These are phyloP conservation scores for Gynandropsis gynandra DNA, from an alignment of 345 rosid genomes.

Conservation along the genomic window DNA sequence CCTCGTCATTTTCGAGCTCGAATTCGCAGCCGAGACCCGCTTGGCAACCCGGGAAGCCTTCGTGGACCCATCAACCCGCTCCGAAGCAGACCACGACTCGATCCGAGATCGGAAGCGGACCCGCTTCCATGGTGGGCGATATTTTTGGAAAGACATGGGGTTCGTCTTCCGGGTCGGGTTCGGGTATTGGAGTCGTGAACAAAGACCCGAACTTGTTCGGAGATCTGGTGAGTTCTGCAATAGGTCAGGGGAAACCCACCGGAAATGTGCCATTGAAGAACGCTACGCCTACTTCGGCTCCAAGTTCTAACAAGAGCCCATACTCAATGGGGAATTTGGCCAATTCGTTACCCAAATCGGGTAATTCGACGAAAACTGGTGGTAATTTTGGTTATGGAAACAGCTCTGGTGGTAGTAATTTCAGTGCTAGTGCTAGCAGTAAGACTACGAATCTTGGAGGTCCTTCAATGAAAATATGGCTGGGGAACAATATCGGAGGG, in stretches of 20 bases:
- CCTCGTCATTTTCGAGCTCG: constrained; percentile 40
- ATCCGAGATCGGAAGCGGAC: too few species aligned
- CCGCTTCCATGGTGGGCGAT: too few species aligned
- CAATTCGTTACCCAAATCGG: constrained; percentile 64
- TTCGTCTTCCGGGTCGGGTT: constrained; percentile 40
- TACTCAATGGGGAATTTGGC: constrained; percentile 82
- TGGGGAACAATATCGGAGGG: constrained; percentile 30
- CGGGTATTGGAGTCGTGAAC: constrained; percentile 36
- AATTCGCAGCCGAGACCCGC: constrained; percentile 32
- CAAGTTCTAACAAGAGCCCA: constrained; percentile 30
- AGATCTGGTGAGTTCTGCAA: constrained; percentile 70
- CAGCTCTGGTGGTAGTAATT: constrained; percentile 26
- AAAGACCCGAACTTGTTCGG: too few species aligned
- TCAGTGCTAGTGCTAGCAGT: constrained; percentile 27
- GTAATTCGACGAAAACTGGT: constrained; percentile 33
- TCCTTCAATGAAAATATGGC: constrained; percentile 51
- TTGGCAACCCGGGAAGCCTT: too few species aligned
- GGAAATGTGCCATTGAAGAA: constrained; percentile 70
- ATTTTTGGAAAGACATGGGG: constrained; percentile 51
- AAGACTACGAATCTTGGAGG: constrained; percentile 55
- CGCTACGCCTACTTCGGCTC: constrained; percentile 32
- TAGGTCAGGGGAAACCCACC: constrained; percentile 55
- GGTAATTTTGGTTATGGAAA: constrained; percentile 44
- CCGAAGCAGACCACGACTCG: too few species aligned
- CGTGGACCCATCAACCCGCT: too few species aligned